Evolutionary conservation across 768 basidiomycete genomes (phyloP).

Genomic region (Rhodotorula graminis): DNA sequence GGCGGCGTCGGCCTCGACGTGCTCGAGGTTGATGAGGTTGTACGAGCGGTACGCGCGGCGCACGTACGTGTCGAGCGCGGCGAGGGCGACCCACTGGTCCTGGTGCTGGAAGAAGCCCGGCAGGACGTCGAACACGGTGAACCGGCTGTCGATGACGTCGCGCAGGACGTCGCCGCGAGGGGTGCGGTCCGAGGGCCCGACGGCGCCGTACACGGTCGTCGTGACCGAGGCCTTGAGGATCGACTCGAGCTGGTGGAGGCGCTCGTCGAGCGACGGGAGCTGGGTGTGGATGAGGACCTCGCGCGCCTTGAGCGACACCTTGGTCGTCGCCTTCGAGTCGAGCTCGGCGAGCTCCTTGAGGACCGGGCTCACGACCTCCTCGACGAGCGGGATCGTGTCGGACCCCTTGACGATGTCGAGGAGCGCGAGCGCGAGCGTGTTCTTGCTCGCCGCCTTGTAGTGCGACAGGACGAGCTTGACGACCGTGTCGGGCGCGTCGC

Average conservation of each 20-base stretch:
- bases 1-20: conserved; percentile 80
- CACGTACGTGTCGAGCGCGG: conserved; percentile 92
- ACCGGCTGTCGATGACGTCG: conserved; percentile 91
- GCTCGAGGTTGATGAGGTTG: conserved; percentile 81
- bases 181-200: conserved; percentile 59
- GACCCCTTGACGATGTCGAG: conserved; percentile 85
- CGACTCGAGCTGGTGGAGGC: conserved; percentile 85
- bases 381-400: conserved; percentile 69
- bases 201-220: conserved; percentile 84
- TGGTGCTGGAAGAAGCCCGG: conserved; percentile 87
- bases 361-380: conserved; percentile 68
- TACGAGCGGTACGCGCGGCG: conserved; percentile 95
- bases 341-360: conserved; percentile 75
- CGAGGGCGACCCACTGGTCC: conserved; percentile 78
- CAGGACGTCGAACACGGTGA: conserved; percentile 94
- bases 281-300: conserved; percentile 94
- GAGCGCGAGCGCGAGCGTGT: conserved; percentile 75
- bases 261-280: conserved; percentile 95
- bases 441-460: conserved; percentile 89
- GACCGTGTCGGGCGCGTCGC: conserved; percentile 84
- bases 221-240: conserved; percentile 84
- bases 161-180: conserved; percentile 81
- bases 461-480: conserved; percentile 84
- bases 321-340: conserved; percentile 89
- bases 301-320: conserved; percentile 88